phyloP scores from a whole-genome alignment of 148 eudicot species.

The Hydrangea macrophylla region DNA sequence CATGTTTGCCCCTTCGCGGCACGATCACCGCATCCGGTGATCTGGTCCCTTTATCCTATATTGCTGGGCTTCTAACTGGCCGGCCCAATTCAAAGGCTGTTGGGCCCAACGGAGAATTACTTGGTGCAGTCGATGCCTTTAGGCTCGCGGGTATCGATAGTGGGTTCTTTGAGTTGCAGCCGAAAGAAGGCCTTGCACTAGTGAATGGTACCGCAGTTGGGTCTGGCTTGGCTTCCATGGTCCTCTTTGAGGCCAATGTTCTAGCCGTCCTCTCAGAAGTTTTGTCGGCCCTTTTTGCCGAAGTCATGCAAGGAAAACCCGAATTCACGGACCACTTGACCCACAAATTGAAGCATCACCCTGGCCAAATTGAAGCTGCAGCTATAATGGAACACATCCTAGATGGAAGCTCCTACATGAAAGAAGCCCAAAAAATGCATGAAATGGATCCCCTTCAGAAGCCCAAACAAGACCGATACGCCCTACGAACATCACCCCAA shows the following conservation, averaged over 20 bases:
- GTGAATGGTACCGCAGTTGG: slow-evolving; percentile 40
- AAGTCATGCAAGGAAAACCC: slow-evolving; percentile 36
- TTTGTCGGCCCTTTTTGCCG: slow-evolving; percentile 26
- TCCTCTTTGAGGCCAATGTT: slow-evolving; percentile 27
- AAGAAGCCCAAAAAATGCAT: slow-evolving; percentile 25
- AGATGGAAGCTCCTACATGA: slow-evolving; percentile 28
- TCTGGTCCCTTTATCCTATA: slow-evolving; percentile 33
- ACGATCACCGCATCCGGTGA: slow-evolving; percentile 33
- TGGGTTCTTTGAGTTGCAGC: slow-evolving; percentile 33
- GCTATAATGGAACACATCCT: slow-evolving; percentile 37
- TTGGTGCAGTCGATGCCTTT: slow-evolving; percentile 22
- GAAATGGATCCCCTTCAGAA: slow-evolving; percentile 31
- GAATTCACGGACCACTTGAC: slow-evolving; percentile 36
- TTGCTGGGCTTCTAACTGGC: slow-evolving; percentile 33
- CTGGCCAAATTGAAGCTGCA: slow-evolving; percentile 37
- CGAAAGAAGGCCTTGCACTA: slow-evolving; percentile 33
- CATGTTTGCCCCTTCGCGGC: slow-evolving; percentile 35
- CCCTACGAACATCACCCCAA: slow-evolving; percentile 33
- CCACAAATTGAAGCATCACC: slow-evolving; percentile 35
- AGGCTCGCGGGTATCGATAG: slow-evolving; percentile 13
- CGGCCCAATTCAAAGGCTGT: slow-evolving; percentile 31
- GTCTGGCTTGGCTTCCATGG: slow-evolving; percentile 31
- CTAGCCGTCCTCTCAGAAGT: slow-evolving; percentile 25
- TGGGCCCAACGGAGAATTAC: slow-evolving; percentile 15
- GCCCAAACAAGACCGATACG: slow-evolving; percentile 35